Base-by-base conservation (phyloP, 345 rosid species). In the Kernera saxatilis region DNA sequence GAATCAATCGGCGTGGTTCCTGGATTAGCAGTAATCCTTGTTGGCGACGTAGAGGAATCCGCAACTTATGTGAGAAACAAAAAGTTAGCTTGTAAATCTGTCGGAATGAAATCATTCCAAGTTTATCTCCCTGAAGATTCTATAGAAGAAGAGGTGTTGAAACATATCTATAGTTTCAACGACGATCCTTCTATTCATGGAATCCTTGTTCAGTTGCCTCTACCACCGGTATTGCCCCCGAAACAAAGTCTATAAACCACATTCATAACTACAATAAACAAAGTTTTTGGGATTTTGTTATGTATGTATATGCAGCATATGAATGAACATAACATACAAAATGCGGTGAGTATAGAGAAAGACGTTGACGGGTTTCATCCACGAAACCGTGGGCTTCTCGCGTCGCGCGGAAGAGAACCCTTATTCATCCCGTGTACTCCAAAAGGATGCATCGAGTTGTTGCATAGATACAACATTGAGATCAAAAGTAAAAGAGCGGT, bases 301-400 rank as follows among this genome's bases (percentile, higher is more conserved):
- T 5, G 44, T 51, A 48, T 36, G 36, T 76, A n/a, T 49, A 26
- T 62, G 56, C 85, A 90, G 97, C 93, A 90, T 79, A 92, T 88
- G 85, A 69, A 87, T 70, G 97, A 92, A 75, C 79, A 87, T 78
- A 84, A 73, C 43, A 79, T 92, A 37, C 76, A 90, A 64, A 88
- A 88, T 81, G 88, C 93, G 9, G 88, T 92, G 39, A 76, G 79
- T 72, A 81, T 87, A 25, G 92, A 84, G 86, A 93, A 88, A 78
- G 98, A 93, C 70, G 97, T 90, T 22, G 98, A 90, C 30, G 97
- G 96, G 21, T 93, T 93, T 82, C 90, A 88, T 75, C 96, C 98
- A 0, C 52, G 87, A 55, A 93, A 90, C 96, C 1, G 88, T 90
- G 95, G n/a, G n/a, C n/a, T n/a, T n/a, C n/a, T n/a, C n/a, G n/a